A percentile compares a stretch with the other conserved stretches of the same genome.
These are phyloP conservation scores for Cyclotella sp. DNA, from an alignment of 108 stramenopile species.

Conservation along the genomic window DNA sequence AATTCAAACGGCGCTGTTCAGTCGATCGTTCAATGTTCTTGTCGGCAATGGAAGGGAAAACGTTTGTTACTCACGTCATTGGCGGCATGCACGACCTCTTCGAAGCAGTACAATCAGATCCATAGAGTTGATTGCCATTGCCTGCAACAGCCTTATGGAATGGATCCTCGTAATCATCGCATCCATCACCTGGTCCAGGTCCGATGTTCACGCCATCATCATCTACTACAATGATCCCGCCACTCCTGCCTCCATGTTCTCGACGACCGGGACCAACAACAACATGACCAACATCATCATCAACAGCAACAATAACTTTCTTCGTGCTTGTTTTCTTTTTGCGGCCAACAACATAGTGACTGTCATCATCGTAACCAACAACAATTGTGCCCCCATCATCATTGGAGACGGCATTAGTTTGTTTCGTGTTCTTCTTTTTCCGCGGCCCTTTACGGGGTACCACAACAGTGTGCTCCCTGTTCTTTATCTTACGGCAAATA, in stretches of 20 bases:
- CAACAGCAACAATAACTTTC: no score
- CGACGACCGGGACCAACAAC: no score
- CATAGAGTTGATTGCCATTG: background rate
- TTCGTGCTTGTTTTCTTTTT: no score
- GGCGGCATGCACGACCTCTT: conserved; percentile 1
- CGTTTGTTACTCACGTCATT: background rate
- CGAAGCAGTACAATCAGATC: background rate
- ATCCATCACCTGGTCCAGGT: background rate
- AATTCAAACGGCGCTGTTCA: background rate
- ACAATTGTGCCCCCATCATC: no score
- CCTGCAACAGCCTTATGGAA: background rate
- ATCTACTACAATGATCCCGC: no score
- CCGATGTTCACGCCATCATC: no score
- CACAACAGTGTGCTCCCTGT: background rate
- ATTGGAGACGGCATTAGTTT: no score
- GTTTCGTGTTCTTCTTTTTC: no score
- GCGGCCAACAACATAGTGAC: no score
- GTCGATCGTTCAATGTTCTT: background rate
- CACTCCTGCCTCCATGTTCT: no score
- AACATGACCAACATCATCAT: no score
- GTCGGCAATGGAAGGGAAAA: background rate
- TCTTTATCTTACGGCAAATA: background rate
- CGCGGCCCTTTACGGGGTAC: background rate
- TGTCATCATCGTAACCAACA: no score
- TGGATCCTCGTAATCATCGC: background rate